Evolutionary conservation across 106 monocot species (phyloP).

Genomic region (Dioscorea zingiberensis): DNA sequence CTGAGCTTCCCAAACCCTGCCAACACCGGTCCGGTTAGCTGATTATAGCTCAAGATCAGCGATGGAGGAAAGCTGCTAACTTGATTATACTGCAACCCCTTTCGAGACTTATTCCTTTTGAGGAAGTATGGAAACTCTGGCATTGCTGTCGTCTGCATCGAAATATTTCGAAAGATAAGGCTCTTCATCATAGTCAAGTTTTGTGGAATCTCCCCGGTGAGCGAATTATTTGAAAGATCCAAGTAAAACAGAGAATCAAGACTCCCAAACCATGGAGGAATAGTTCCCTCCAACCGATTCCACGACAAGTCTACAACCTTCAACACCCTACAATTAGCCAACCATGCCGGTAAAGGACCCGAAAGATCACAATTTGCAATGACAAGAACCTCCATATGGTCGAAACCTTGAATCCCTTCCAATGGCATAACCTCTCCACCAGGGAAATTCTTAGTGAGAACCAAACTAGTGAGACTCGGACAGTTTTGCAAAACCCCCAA

Average conservation of each 20-base stretch:
- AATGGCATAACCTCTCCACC: slow-evolving; percentile 33
- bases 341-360: slow-evolving; percentile 39
- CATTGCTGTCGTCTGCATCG: neutral
- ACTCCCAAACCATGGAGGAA: slow-evolving; percentile 43
- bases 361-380: slow-evolving; percentile 47
- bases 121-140: slow-evolving; percentile 24
- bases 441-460: slow-evolving; percentile 50
- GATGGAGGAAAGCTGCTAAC: slow-evolving; percentile 32
- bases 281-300: slow-evolving; percentile 36
- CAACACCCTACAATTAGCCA: slow-evolving; percentile 20
- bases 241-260: slow-evolving; percentile 39
- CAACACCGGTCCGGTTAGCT: slow-evolving; percentile 21
- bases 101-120: slow-evolving; percentile 18
- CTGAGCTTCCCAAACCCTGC: slow-evolving; percentile 31
- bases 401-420: slow-evolving; percentile 33
- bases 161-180: slow-evolving; percentile 10
- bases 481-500: slow-evolving; percentile 37
- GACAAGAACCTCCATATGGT: slow-evolving; percentile 31
- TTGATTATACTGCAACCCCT: slow-evolving; percentile 28
- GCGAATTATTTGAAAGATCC: slow-evolving; percentile 59
- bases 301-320: slow-evolving; percentile 52
- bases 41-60: slow-evolving; percentile 27
- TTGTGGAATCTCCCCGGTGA: slow-evolving; percentile 34
- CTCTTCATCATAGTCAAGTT: slow-evolving; percentile 29
- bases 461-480: slow-evolving; percentile 35